Percentiles rank a stretch among this genome's conserved stretches.
Evolutionary conservation across 2,329 filamentous ascomycete genomes (phyloP).

Genomic region (Reticulascus tulasneorum): DNA sequence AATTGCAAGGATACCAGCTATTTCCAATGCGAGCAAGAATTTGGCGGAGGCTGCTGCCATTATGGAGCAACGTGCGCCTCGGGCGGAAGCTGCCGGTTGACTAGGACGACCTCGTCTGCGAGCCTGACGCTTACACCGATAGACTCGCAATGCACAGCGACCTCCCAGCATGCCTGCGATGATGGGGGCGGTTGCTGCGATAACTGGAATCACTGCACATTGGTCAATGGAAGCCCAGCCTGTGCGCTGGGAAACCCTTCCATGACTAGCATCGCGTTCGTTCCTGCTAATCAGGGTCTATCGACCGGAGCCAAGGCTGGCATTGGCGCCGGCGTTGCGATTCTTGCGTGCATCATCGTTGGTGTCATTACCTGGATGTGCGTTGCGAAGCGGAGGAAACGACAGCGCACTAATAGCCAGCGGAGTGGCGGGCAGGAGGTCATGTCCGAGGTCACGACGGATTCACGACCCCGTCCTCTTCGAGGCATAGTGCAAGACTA

Average conservation of each 20-base stretch:
- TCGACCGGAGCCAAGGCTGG: constrained; percentile 51
- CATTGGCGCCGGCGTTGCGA: constrained; percentile 49
- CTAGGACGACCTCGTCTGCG: constrained; percentile 16
- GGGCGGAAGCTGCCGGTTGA: constrained; percentile 29
- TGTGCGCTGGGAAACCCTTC: constrained; percentile 34
- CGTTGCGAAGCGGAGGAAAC: constrained; percentile 33
- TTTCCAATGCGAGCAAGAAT: constrained; percentile 38
- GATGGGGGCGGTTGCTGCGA: constrained; percentile 49
- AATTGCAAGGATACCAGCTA: constrained; percentile 34
- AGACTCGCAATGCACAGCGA: constrained; percentile 38
- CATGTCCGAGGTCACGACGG: constrained; percentile 29
- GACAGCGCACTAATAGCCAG: constrained; percentile 12
- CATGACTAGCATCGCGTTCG: constrained; percentile 24
- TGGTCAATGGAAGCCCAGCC: constrained; percentile 28
- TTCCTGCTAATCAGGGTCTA: constrained; percentile 23
- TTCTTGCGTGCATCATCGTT: constrained; percentile 38
- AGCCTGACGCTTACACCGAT: constrained; percentile 28
- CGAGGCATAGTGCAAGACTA: constrained; percentile 35
- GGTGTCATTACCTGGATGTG: constrained; percentile 44
- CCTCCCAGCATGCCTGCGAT: constrained; percentile 38
- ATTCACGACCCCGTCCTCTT: constrained; percentile 20
- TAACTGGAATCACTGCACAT: constrained; percentile 37
- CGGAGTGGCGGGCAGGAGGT: constrained; percentile 8
- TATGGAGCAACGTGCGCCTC: constrained; percentile 39
- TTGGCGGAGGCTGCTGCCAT: constrained; percentile 47